Evolutionary conservation across 805 yeast species (phyloP).

Genomic region (Candida rishiriensis): DNA sequence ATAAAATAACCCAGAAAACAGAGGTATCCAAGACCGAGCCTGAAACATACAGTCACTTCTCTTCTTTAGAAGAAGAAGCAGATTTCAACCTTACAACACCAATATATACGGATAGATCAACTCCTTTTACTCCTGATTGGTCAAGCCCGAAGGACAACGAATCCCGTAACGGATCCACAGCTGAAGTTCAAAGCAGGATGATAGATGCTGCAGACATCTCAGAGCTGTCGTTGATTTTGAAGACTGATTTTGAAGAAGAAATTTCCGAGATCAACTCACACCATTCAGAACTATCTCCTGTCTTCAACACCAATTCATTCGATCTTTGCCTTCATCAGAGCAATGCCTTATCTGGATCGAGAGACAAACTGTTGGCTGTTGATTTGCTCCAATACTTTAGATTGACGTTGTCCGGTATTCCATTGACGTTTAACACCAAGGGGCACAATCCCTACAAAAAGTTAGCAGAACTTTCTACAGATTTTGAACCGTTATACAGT

Average conservation of each 20-base stretch:
- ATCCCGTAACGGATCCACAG: no score
- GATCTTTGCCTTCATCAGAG: neutral
- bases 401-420: conserved; percentile 7
- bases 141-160: no score
- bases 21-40: no score
- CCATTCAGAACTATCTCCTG: no score
- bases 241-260: neutral
- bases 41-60: no score
- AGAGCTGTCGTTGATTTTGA: neutral
- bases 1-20: no score
- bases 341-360: neutral
- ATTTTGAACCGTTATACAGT: conserved; percentile 5
- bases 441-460: conserved; percentile 7
- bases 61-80: no score
- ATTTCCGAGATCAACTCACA: neutral
- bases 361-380: neutral
- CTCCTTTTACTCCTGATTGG: no score
- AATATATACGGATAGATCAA: no score
- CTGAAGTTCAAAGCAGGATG: neutral
- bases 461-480: conserved; percentile 2
- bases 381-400: conserved; percentile 4
- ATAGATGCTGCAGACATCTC: no score
- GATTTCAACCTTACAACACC: no score
- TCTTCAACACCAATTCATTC: neutral
- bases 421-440: conserved; percentile 6